phyloP scores from a whole-genome alignment of 257 asterid genomes.

The Striga asiatica region DNA sequence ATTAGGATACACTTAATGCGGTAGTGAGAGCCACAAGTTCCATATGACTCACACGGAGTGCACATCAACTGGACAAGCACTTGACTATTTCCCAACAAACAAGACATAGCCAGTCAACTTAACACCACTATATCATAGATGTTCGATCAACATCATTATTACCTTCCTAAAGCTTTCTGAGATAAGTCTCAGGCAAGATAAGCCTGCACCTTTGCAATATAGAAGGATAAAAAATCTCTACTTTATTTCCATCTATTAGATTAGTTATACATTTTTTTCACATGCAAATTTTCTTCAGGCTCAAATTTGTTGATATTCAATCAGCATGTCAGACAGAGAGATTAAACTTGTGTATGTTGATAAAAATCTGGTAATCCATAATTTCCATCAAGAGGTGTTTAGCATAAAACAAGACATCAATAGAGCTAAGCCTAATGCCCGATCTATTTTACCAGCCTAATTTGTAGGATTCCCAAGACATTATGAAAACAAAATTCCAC shows the following conservation, averaged over 20 bases:
- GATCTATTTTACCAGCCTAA: not conserved
- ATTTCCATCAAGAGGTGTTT: no score
- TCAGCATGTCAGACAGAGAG: conserved; percentile 4
- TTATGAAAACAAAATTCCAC: not conserved
- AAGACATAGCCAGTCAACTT: not conserved
- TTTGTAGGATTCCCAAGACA: not conserved
- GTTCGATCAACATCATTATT: not conserved
- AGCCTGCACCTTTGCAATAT: not conserved
- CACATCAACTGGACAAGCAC: no score
- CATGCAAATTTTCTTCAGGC: not conserved
- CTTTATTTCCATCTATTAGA: not conserved
- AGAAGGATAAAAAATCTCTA: not conserved
- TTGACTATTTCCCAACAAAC: not conserved
- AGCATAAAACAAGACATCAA: not conserved
- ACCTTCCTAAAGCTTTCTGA: conserved; percentile 5
- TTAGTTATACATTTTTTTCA: not conserved
- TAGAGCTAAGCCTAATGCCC: no score
- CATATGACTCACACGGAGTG: no score
- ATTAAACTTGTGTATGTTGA: not conserved
- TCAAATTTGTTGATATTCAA: not conserved
- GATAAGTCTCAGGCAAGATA: not conserved
- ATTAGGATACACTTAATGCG: no score
- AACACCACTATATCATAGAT: not conserved
- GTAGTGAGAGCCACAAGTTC: no score
- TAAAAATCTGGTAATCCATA: not conserved